Base-by-base conservation (phyloP, 2,329 filamentous ascomycete genomes). In the Alternaria viburni region DNA sequence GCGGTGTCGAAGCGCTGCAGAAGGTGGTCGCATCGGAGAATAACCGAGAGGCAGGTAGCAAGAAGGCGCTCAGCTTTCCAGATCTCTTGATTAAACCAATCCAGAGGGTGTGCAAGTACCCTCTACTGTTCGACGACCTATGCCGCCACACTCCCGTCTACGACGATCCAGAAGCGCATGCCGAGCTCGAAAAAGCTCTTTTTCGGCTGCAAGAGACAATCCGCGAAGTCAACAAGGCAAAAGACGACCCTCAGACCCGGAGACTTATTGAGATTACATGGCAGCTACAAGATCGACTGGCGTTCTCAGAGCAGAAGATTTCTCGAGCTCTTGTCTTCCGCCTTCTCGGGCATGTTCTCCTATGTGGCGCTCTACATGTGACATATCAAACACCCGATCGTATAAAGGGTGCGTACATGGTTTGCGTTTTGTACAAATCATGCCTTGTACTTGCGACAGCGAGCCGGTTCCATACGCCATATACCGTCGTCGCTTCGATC, bases 51-150 rank as follows among this genome's bases (percentile, higher is more conserved):
- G 85, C 88, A 15, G 86, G 88, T 59, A 85, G 86, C 28, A 92
- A 87, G 72, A 96, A 93, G 74, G 91, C 93, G 3, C 82, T 97
- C 68, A 93, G 91, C 2, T 88, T 97, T 67, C 88, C 90, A 52
- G 96, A 98, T 80, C 85, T 98, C 6, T 85, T 98, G 59, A 93
- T 97, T 69, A 98, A 98, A 92, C 96, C 95, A 0, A 94, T 97
- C 19, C 95, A 99, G 80, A 88, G 95, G 59, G 87, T 97, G 21
- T 97, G 93, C 83, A 93, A 91, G 81, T 98, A 98, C 75, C 93
- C 93, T 11, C 83, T 99, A 5, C 83, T 98, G 3, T 94, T 98
- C 73, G 86, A 89, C 6, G 93, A 97, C 73, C 84, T 99, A 9
- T 85, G 94, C 63, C 94, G 91, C 73, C 87, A 90, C 69, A 97